A percentile compares a stretch with the other conserved stretches of the same genome.
Conservation (phyloP, 495 filamentous ascomycete genomes). For the Pseudevernia furfuracea region DNA sequence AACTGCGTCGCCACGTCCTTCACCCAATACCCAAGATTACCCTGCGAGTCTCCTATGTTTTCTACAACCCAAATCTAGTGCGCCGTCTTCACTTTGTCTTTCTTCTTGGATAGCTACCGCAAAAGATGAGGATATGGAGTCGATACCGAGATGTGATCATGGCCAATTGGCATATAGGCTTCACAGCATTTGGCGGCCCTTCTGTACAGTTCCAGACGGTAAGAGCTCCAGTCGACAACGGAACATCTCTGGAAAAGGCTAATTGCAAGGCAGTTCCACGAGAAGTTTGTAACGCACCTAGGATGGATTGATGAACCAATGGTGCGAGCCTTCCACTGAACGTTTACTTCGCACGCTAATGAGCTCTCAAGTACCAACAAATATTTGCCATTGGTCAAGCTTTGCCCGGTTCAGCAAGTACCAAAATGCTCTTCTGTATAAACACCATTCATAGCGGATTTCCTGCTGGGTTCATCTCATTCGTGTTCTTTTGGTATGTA, state of each 20-base stretch:
- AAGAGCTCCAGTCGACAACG: neutral
- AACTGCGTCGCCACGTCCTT: neutral
- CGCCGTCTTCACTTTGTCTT: neutral
- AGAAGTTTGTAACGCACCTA: constrained; percentile 54
- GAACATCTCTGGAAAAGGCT: neutral
- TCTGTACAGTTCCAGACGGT: constrained; percentile 65
- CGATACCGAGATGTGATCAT: constrained; percentile 36
- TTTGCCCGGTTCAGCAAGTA: constrained; percentile 67
- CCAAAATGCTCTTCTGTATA: constrained; percentile 74
- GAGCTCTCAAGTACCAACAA: constrained; percentile 61
- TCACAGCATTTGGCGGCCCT: constrained; percentile 65
- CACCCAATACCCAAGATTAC: neutral
- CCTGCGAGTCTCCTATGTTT: neutral
- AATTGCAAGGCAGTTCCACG: constrained; percentile 36
- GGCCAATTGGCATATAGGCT: constrained; percentile 58
- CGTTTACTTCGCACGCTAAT: constrained; percentile 3
- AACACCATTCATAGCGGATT: constrained; percentile 59
- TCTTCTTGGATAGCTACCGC: neutral
- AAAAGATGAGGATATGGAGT: constrained; percentile 20
- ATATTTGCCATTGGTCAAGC: constrained; percentile 73
- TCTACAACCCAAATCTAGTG: neutral
- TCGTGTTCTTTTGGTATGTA: constrained; percentile 60
- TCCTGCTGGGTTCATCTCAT: constrained; percentile 52
- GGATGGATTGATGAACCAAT: constrained; percentile 71
- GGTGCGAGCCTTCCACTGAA: constrained; percentile 32